Conservation (phyloP, 352 stramenopile genomes). For the Globisporangium nunn region DNA sequence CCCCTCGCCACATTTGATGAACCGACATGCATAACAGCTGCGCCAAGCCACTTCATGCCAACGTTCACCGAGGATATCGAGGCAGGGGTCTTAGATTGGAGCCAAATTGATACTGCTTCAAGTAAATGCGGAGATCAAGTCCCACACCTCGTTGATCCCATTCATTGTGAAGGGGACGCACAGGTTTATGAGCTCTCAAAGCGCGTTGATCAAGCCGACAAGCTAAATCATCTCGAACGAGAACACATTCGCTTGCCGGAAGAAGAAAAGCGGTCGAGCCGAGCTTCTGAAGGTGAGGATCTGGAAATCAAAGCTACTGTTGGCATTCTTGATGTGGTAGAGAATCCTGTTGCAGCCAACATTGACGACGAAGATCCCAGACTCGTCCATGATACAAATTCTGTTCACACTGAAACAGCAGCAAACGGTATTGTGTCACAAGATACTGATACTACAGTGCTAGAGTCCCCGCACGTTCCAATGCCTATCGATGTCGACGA, state of each 20-base stretch:
- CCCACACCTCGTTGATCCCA: too few relatives aligned
- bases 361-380: too few relatives aligned
- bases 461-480: background rate
- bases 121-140: background rate
- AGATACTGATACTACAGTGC: background rate
- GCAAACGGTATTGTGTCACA: background rate
- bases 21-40: background rate
- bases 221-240: background rate
- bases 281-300: background rate
- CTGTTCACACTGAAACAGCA: background rate
- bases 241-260: background rate
- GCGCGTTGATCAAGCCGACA: background rate
- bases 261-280: background rate
- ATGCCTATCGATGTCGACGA: background rate
- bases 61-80: background rate
- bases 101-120: background rate
- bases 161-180: background rate
- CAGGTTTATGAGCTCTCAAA: background rate
- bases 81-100: background rate
- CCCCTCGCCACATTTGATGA: background rate
- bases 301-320: background rate
- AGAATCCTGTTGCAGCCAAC: background rate
- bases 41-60: background rate
- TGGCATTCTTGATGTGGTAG: background rate
- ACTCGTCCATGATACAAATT: background rate